Conservation (phyloP, 2,329 filamentous ascomycete species). For the Arachnomyces sp. region DNA sequence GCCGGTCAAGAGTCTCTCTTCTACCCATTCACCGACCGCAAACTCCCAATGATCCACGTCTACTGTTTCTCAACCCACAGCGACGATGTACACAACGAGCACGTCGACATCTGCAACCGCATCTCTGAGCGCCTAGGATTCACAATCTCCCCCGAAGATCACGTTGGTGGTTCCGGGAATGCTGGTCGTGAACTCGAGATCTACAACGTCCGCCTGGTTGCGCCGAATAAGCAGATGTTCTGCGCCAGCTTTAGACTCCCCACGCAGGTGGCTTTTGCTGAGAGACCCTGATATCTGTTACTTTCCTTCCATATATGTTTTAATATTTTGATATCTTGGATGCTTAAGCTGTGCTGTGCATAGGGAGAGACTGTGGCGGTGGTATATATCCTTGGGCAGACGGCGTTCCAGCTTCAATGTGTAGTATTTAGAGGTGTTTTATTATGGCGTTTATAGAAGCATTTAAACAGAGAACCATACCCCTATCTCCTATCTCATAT, state of each 20-base stretch:
- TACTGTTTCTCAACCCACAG: slow-evolving; percentile 87
- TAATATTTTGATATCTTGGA: too few relatives aligned
- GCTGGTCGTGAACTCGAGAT: slow-evolving; percentile 51
- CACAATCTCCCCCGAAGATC: slow-evolving; percentile 48
- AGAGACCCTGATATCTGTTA: slow-evolving; percentile 3
- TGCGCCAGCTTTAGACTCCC: slow-evolving; percentile 88
- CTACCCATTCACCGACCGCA: slow-evolving; percentile 46
- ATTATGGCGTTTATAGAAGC: too few relatives aligned
- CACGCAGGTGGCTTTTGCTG: slow-evolving; percentile 65
- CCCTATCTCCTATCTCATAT: too few relatives aligned
- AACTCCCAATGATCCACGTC: slow-evolving; percentile 78
- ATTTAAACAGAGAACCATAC: too few relatives aligned
- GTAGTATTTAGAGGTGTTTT: too few relatives aligned
- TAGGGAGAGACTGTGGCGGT: too few relatives aligned
- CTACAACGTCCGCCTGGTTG: slow-evolving; percentile 70
- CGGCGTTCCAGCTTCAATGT: too few relatives aligned
- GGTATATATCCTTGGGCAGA: too few relatives aligned
- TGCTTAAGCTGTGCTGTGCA: too few relatives aligned
- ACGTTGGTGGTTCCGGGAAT: slow-evolving; percentile 44
- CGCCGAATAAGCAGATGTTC: slow-evolving; percentile 92
- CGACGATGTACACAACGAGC: slow-evolving; percentile 58
- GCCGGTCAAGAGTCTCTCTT: slow-evolving; percentile 61
- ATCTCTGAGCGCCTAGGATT: slow-evolving; percentile 55
- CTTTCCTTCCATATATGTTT: too few relatives aligned
- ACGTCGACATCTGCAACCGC: slow-evolving; percentile 55